These are phyloP conservation scores for Suillus plorans DNA, from an alignment of 768 basidiomycete species.

Conservation along the genomic window DNA sequence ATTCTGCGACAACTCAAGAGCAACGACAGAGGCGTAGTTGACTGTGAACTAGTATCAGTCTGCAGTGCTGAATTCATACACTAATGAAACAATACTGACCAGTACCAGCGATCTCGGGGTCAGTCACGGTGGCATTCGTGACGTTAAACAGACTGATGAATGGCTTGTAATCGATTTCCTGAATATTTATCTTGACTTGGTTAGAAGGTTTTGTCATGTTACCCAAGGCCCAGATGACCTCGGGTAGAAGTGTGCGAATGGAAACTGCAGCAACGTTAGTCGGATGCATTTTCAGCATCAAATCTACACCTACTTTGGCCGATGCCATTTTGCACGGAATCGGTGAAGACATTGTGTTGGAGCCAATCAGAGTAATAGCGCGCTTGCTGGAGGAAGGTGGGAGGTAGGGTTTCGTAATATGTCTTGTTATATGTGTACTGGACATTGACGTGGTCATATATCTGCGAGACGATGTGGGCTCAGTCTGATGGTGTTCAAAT, in stretches of 20 bases:
- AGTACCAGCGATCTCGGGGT: slow-evolving; percentile 57
- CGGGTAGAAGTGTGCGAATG: slow-evolving; percentile 67
- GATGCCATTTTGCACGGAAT: slow-evolving; percentile 52
- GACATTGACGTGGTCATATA: slow-evolving; percentile 71
- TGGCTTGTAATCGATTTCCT: slow-evolving; percentile 78
- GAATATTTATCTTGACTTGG: slow-evolving; percentile 68
- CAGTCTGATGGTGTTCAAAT: neutral
- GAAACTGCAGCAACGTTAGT: slow-evolving; percentile 48
- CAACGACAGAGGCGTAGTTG: slow-evolving; percentile 64
- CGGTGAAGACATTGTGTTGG: slow-evolving; percentile 67
- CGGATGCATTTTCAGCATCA: neutral
- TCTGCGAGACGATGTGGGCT: slow-evolving; percentile 31
- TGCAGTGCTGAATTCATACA: neutral
- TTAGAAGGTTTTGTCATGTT: slow-evolving; percentile 72
- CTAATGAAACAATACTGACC: slow-evolving; percentile 42
- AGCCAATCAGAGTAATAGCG: slow-evolving; percentile 71
- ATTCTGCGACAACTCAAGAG: slow-evolving; percentile 65
- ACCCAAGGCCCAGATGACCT: slow-evolving; percentile 65
- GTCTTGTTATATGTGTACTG: slow-evolving; percentile 75
- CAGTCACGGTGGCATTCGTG: slow-evolving; percentile 52
- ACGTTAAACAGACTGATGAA: slow-evolving; percentile 81
- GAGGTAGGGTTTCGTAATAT: slow-evolving; percentile 67
- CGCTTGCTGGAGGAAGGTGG: slow-evolving; percentile 66
- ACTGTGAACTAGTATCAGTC: slow-evolving; percentile 36
- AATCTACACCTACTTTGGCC: slow-evolving; percentile 60